Evolutionary conservation across 1,284 basidiomycete genomes (phyloP), one percentile per base, ranked within the genome.

Genomic region (Sporisorium exsertum): DNA sequence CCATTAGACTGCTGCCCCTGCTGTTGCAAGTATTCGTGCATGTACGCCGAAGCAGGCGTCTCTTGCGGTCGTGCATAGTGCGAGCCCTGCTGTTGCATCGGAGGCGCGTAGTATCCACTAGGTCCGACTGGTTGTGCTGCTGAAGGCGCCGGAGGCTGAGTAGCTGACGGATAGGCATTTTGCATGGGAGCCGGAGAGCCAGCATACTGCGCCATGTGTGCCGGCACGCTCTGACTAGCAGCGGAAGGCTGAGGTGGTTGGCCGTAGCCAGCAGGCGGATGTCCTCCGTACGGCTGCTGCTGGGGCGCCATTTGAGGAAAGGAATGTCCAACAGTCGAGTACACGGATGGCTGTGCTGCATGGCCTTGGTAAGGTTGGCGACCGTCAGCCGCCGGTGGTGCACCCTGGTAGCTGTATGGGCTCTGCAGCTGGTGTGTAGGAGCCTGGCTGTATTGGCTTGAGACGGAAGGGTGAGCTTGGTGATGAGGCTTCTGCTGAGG

Each of bases 21-120:
- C 40, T 76, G 73, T 29, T 83, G 77, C 32, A 74, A 82, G 3
- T 84, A 85, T 47, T 85, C 84, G 55, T 85, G 86, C 67, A 85
- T 83, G 66, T 84, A 86, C 45, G 81, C 79, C 26, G 78, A 49
- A 1, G 80, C 80, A 2, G 80, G 66, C 15, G 79, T 72, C 33
- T 77, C 73, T 33, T 85, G 65, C 6, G 70, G 71, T 35, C 49
- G 69, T 12, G 55, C n/a, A 32, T 72, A 72, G 13, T 53, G 63
- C 33, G 56, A 47, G n/a, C 56, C 45, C 24, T 77, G 79, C 58
- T 83, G 78, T 54, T 77, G 82, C 61, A 71, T 78, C 18, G 78
- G 80, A 40, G 72, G 71, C 51, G 67, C 80, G 33, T 59, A 81
- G 79, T 63, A 75, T 16, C 61, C 66, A 29, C 51, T 40, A 12